Base-by-base conservation (phyloP, 148 eudicot genomes). In the Nepenthes gracilis region DNA sequence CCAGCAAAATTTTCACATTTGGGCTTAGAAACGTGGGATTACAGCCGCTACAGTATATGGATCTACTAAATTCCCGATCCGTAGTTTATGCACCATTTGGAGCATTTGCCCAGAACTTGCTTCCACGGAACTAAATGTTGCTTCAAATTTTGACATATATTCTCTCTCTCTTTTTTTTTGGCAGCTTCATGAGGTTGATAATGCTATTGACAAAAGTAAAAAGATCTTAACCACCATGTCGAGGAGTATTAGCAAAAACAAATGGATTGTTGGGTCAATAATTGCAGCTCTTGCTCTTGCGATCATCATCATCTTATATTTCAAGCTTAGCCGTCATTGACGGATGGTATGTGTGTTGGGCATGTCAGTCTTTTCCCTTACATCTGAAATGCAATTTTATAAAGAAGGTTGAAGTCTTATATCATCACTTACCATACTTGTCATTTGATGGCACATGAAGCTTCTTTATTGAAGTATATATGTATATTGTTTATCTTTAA, bases 141-240 rank as follows among this genome's bases (percentile, higher is more conserved):
- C 38, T 23, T 12, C 13, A 7, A 33, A 57, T 32, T 35, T 33
- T 33, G 36, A 36, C 12, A 23, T 9, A 4, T 0, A 2, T 55
- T 55, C 58, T 55, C 10, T n/a, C 9, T 49, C 23, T 23, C 23
- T 23, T 45, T 62, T 35, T 5, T 36, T 65, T 67, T 67, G 80
- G 67, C 89, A 92, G 97, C 94, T 92, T 67, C 89, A 82, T 64
- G 97, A 88, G 49, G 90, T 88, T 37, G 97, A 92, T 74, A 86
- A 75, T 58, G 96, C 86, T 54, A 88, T 92, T 64, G 96, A 85
- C 77, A 92, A 88, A 66, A 88, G 96, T 64, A 92, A 92, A 66
- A 92, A 83, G 77, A 76, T 92, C 35, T 74, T 92, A 71, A 85
- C 83, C n/a, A 59, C 90, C 57, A 88, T 92, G 96, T 80, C 90